Evolutionary conservation across 352 stramenopile species (phyloP), one percentile per base, ranked within the genome.

Genomic region (Phytophthora multivora): DNA sequence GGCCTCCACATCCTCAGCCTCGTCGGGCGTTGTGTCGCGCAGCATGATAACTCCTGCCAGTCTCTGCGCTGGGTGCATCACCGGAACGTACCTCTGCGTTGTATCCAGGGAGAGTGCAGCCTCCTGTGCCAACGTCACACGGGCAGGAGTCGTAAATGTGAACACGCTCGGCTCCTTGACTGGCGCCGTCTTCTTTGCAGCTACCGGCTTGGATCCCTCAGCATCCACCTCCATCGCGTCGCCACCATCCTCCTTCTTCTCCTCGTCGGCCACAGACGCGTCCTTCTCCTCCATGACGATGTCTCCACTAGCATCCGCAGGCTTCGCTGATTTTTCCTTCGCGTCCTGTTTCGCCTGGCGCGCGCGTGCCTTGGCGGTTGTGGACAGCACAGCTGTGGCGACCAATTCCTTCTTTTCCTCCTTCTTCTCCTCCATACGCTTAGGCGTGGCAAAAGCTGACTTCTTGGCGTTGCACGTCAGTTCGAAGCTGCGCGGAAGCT

Each of bases 321-420:
- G 36, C 38, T 80, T 85, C 13, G 57, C 33, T 33, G 81, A 80
- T 71, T 90, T 95, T 51, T 83, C 82, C 73, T 96, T 94, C 38
- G 77, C 90, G 52, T 97, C 90, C 58, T 97, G 90, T 65, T 98
- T 98, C 2, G 93, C 92, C 75, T 91, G 79, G 39, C 94, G 86
- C 6, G 95, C 96, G 66, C 98, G 99, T 8, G 97, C 93, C 72
- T 99, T 99, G 5, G 93, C 94, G 0, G 97, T 99, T 47, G 97
- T 99, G 18, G 95, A 99, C 46, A 99, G 82, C 38, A 98, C 93
- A 4, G 98, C 97, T 0, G 96, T 99, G 9, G 97, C 95, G 0
- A 99, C 96, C 18, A 97, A 79, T 71, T 99, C 97, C 71, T 99
- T 99, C 75, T 99, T 98, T 61, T 99, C 97, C 67, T 99, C 97